Percentiles rank a stretch among this genome's conserved stretches.
Evolutionary conservation across 441 rosid genomes (phyloP).

Genomic region (Euphorbia celastroides): DNA sequence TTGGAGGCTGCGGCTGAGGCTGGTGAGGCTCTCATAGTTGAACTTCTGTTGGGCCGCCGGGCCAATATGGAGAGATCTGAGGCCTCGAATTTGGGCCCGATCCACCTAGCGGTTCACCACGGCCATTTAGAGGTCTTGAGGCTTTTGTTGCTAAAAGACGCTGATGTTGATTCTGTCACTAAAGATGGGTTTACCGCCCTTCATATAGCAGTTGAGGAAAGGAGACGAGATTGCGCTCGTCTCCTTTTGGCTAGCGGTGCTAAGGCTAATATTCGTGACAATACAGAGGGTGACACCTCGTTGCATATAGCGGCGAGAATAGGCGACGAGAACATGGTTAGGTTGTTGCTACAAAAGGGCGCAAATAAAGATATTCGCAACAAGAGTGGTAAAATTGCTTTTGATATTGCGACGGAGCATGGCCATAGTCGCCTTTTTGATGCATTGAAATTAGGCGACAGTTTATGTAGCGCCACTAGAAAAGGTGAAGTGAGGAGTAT

Average conservation of each 20-base stretch:
- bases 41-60: slow-evolving; percentile 43
- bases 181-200: slow-evolving; percentile 50
- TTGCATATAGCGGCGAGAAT: slow-evolving; percentile 40
- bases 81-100: slow-evolving; percentile 37
- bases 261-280: slow-evolving; percentile 21
- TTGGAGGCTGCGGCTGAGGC: slow-evolving; percentile 44
- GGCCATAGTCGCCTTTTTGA: slow-evolving; percentile 47
- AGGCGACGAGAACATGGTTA: slow-evolving; percentile 49
- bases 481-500: slow-evolving; percentile 44
- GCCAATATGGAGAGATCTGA: slow-evolving; percentile 43
- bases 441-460: slow-evolving; percentile 46
- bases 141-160: slow-evolving; percentile 49
- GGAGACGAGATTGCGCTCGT: slow-evolving; percentile 38
- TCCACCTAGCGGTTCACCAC: slow-evolving; percentile 39
- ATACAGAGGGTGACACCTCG: slow-evolving; percentile 39
- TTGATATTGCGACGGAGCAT: slow-evolving; percentile 44
- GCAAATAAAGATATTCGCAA: slow-evolving; percentile 48
- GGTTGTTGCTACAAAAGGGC: slow-evolving; percentile 41
- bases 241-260: slow-evolving; percentile 43
- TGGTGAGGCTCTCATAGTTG: slow-evolving; percentile 48
- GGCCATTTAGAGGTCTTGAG: slow-evolving; percentile 46
- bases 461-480: slow-evolving; percentile 37
- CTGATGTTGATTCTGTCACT: slow-evolving; percentile 36
- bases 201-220: slow-evolving; percentile 45
- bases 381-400: slow-evolving; percentile 42